Conservation (phyloP, 192 early-diverging fungal species). For the Podila horticola region DNA sequence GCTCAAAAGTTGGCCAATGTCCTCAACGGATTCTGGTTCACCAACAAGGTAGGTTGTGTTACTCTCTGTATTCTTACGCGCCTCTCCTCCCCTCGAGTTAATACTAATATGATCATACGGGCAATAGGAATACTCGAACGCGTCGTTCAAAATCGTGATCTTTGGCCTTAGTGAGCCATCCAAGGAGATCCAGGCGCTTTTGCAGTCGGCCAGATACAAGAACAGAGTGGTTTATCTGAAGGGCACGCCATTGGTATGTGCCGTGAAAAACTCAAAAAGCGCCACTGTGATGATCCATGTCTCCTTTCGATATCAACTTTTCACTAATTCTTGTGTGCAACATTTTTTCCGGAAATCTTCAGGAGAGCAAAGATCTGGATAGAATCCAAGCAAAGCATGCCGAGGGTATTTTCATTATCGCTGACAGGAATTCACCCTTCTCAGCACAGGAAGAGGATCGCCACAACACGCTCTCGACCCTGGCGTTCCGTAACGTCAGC, state of each 20-base stretch:
- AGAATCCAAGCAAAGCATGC: constrained; percentile 46
- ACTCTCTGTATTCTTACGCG: background rate
- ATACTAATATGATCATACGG: background rate
- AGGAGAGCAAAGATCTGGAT: constrained; percentile 51
- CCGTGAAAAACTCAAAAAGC: too few relatives aligned
- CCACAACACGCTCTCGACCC: constrained; percentile 43
- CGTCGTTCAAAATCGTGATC: constrained; percentile 47
- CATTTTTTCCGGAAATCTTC: background rate
- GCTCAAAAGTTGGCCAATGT: constrained; percentile 54
- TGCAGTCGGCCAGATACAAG: constrained; percentile 48
- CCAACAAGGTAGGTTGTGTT: constrained; percentile 30
- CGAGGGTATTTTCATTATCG: constrained; percentile 51
- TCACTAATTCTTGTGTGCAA: background rate
- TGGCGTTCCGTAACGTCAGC: constrained; percentile 48
- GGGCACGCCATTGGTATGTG: constrained; percentile 43
- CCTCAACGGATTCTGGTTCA: constrained; percentile 52
- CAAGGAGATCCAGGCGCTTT: constrained; percentile 42
- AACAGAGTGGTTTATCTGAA: constrained; percentile 48
- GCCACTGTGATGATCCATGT: background rate
- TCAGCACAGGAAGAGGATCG: constrained; percentile 46
- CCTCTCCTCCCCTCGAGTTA: background rate
- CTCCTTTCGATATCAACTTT: background rate
- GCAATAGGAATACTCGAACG: constrained; percentile 39
- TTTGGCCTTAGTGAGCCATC: constrained; percentile 43
- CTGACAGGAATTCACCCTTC: constrained; percentile 34